Evolutionary conservation across 2,329 filamentous ascomycete genomes (phyloP), one percentile per base, ranked within the genome.

Genomic region (Knufia petricola): DNA sequence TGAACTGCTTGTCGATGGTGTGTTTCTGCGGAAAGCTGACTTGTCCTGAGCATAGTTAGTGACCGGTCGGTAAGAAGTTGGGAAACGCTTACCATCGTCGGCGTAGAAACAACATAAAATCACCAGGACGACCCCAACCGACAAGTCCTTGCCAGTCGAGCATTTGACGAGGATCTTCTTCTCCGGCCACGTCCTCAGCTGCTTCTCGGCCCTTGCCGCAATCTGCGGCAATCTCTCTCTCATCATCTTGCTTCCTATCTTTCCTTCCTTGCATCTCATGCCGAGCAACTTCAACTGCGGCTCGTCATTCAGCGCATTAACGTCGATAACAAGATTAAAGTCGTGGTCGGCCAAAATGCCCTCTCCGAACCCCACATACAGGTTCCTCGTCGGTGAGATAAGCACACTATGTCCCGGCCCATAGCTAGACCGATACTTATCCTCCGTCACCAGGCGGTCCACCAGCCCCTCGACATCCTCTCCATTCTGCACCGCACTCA

Each of bases 161-260:
- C 89, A 95, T 3, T 79, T 78, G 3, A 95, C 66, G 1, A 87
- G 58, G 32, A 77, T 61, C 12, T 63, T 51, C 53, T 50, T 26
- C 24, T 61, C 52, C 3, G 63, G 50, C 48, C 66, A 52, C n/a
- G 54, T 51, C 13, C 50, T 51, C 30, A 70, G 55, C 48, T 61
- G 57, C 12, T 59, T 57, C 4, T 64, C 59, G 1, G 76, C 72
- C 61, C 85, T 85, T 15, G 28, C 30, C 20, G 24, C 39, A 4
- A 30, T 24, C 10, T 28, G 8, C 1, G 77, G 73, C 2, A 96
- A 69, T 8, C 85, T 80, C 12, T 75, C 69, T 7, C 90, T 80
- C n/a, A 96, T 71, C 56, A 85, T 81, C n/a, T 88, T 81, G 60
- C 86, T 89, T 0, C 87, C 90, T 3, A 81, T 65, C 66, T 95